These are phyloP conservation scores for Lipomyces japonicus DNA, from an alignment of 805 yeast species.

Conservation along the genomic window DNA sequence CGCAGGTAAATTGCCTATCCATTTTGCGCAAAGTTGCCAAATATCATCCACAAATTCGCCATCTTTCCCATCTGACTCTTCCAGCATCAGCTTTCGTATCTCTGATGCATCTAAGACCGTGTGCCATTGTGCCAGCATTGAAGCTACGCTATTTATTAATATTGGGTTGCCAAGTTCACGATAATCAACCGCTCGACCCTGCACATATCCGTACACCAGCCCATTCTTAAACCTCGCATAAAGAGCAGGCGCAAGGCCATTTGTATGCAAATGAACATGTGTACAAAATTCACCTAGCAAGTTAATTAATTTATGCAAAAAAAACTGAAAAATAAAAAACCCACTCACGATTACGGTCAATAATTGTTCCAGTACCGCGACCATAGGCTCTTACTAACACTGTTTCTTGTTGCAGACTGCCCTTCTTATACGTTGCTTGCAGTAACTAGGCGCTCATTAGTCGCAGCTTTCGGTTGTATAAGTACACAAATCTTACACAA, in stretches of 20 bases:
- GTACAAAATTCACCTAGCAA: slow-evolving; percentile 54
- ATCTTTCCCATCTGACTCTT: slow-evolving; percentile 40
- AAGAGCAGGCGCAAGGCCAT: slow-evolving; percentile 63
- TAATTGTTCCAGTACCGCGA: slow-evolving; percentile 64
- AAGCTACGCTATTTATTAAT: slow-evolving; percentile 58
- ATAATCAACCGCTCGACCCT: slow-evolving; percentile 59
- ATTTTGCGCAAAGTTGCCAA: slow-evolving; percentile 58
- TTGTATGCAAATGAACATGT: slow-evolving; percentile 57
- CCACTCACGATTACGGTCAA: slow-evolving; percentile 58
- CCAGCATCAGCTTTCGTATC: slow-evolving; percentile 40
- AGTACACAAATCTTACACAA: slow-evolving; percentile 13
- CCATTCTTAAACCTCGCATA: slow-evolving; percentile 70
- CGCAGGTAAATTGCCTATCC: slow-evolving; percentile 63
- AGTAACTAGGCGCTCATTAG: slow-evolving; percentile 11
- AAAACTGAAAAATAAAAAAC: neutral
- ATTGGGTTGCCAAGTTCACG: slow-evolving; percentile 48
- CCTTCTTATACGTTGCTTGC: slow-evolving; percentile 10
- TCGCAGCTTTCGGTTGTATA: neutral
- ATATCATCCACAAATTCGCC: slow-evolving; percentile 42
- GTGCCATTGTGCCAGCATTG: slow-evolving; percentile 71
- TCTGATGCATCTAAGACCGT: slow-evolving; percentile 44
- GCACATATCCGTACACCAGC: slow-evolving; percentile 62
- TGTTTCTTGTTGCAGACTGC: slow-evolving; percentile 8
- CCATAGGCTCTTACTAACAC: slow-evolving; percentile 67
- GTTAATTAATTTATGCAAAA: neutral